Base-by-base conservation (phyloP, 2,329 filamentous ascomycete species). In the Pseudopyricularia javanii region DNA sequence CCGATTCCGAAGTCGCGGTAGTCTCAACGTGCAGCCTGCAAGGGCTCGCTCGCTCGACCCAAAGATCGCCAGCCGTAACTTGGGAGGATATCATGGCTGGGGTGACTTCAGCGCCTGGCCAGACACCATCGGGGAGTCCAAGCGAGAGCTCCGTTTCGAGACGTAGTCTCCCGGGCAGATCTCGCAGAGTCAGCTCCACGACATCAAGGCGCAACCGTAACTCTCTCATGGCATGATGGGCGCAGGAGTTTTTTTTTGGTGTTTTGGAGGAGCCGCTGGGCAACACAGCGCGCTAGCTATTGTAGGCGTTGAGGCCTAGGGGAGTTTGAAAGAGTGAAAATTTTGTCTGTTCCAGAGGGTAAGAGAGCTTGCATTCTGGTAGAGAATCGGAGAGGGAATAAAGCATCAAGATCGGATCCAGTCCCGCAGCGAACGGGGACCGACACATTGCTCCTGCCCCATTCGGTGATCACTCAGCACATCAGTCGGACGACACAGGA, bases 1-100 rank as follows among this genome's bases (percentile, higher is more conserved):
- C 28, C 11, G 57, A 17, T 56, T 71, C 69, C 7, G 55, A 52
- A 8, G 49, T 55, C 53, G 66, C 70, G 2, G 57, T 56, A 2
- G 59, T 64, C 2, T 60, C 60, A n/a, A 71, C 61, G 47, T 61
- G 57, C 14, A 52, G 12, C 37, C 30, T 43, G 40, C 50, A 52
- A 22, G 50, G 50, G 17, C 50, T 52, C 9, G 50, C 50, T 20
- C 50, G 50, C 30, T 52, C 50, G 7, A 52, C 37, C 50, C 50
- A 52, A 14, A 52, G 40, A 3, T 47, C 20, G 11, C 50, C 50
- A 6, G 40, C 35, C 9, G 37, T 14, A 9, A 45, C 40, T 24
- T 22, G 17, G 20, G 8, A 24, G 6, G 37, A 33, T 17, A 52
- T 14, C 26, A 15, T 26, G 1, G 32, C 12, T 2, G 50, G 37